Base-by-base conservation (phyloP, 768 basidiomycete genomes). In the Kondoa malvinella region DNA sequence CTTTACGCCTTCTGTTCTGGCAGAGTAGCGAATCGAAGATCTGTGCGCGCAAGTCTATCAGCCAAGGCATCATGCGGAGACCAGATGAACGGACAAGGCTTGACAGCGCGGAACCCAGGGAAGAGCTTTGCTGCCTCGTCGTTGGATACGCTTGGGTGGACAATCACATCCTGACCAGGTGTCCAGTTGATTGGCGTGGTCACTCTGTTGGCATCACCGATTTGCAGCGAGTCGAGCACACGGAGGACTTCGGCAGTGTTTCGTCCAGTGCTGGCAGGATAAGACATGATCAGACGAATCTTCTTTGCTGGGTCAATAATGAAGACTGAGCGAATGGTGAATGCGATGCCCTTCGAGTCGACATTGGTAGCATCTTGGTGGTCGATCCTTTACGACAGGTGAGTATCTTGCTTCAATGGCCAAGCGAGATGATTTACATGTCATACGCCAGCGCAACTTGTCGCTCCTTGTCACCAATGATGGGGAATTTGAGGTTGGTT, bases 271-370 rank as follows among this genome's bases (percentile, higher is more conserved):
- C 90, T 86, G 62, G 94, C 92, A 66, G 34, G 21, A 33, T 29
- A 56, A 62, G 30, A 57, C 56, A 40, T 1, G 25, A 64, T 60
- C 29, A 66, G 27, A 34, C 40, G 21, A 32, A 40, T 30, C 56
- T 12, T 82, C 80, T 95, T 91, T 80, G 89, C 90, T 58, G 95
- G 92, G 80, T 99, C 95, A 75, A 99, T 90, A 72, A 99, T 80
- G 78, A 94, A 99, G 70, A 99, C 95, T 8, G 91, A 95, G 69
- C 95, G 87, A 78, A 99, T 90, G 61, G 95, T 99, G 82, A 96
- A 91, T 26, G 95, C 95, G 57, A 96, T 82, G 17, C 75, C 78
- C 72, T 77, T 78, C 68, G 76, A 76, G 71, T 80, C 80, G 67
- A 79, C 76, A 73, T 80, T 99, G 66, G 91, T 92, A 57, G 86